Percentiles rank a stretch among this genome's conserved stretches.
phyloP scores from a whole-genome alignment of 495 filamentous ascomycete species.

The Podospora pseudocomata region DNA sequence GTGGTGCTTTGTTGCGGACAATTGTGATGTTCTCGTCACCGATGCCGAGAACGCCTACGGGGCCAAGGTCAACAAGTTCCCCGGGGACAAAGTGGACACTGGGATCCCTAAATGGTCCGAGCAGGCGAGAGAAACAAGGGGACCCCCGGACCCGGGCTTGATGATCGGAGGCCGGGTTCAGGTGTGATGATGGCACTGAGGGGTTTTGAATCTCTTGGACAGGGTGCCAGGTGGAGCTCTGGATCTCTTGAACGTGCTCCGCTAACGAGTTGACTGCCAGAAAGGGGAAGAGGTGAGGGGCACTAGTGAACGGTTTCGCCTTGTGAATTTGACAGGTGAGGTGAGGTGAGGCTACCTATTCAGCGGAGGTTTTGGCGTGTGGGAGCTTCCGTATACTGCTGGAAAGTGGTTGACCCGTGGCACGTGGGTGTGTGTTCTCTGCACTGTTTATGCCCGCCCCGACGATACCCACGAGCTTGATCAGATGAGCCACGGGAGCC shows the following conservation, averaged over 20 bases:
- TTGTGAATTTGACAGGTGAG: neutral
- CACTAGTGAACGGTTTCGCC: neutral
- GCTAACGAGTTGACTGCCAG: constrained; percentile 1
- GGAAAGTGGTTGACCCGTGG: neutral
- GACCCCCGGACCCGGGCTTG: neutral
- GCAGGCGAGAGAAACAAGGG: neutral
- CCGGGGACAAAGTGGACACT: neutral
- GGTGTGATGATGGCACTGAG: constrained; percentile 2
- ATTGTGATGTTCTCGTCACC: neutral
- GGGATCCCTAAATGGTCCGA: constrained; percentile 5
- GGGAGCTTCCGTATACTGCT: neutral
- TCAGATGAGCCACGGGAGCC: constrained; percentile 5
- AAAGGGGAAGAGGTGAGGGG: neutral
- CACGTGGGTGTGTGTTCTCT: neutral
- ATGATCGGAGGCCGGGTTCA: constrained; percentile 11
- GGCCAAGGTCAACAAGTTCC: neutral
- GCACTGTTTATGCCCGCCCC: constrained; percentile 3
- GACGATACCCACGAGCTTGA: neutral
- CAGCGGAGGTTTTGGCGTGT: neutral
- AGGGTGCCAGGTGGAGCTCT: neutral
- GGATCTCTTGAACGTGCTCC: constrained; percentile 6
- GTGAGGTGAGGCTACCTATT: neutral
- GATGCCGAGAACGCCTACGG: neutral
- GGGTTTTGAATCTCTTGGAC: constrained; percentile 5
- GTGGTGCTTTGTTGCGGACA: neutral